Percentiles rank a stretch among this genome's conserved stretches.
Conservation (phyloP, 305 asterid genomes). For the Fraxinus floribunda region DNA sequence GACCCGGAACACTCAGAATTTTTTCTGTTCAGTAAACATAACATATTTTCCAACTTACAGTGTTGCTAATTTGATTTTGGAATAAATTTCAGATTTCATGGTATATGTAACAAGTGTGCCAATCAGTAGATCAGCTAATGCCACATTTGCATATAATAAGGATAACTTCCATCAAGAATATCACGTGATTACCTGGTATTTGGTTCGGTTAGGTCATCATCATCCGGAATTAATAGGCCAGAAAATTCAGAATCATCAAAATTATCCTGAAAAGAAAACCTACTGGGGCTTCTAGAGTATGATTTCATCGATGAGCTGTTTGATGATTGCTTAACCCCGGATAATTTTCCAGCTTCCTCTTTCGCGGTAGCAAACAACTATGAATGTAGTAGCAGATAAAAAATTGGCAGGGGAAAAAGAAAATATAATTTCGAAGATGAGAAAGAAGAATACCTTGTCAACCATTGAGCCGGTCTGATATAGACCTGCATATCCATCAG, state of each 20-base stretch:
- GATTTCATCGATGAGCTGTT: constrained; percentile 57
- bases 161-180: constrained; percentile 5
- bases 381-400: constrained; percentile 23
- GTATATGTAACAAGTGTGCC: not conserved
- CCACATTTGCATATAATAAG: constrained; percentile 10
- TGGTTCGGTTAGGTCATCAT: constrained; percentile 54
- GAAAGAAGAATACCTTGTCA: constrained; percentile 48
- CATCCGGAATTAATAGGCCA: constrained; percentile 74
- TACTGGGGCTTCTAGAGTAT: constrained; percentile 58
- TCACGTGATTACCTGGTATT: constrained; percentile 56
- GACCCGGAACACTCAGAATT: not conserved
- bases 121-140: constrained; percentile 4
- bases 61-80: not conserved
- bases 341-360: constrained; percentile 45
- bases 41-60: not conserved
- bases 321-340: constrained; percentile 38
- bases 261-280: constrained; percentile 66
- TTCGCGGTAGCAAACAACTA: constrained; percentile 44
- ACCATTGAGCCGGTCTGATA: constrained; percentile 43
- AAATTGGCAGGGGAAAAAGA: not conserved
- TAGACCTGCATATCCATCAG: constrained; percentile 39
- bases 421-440: not conserved
- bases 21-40: not conserved
- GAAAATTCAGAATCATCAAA: constrained; percentile 63
- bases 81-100: not conserved